Conservation (phyloP, 768 basidiomycete species). For the Hypholoma fasciculare region DNA sequence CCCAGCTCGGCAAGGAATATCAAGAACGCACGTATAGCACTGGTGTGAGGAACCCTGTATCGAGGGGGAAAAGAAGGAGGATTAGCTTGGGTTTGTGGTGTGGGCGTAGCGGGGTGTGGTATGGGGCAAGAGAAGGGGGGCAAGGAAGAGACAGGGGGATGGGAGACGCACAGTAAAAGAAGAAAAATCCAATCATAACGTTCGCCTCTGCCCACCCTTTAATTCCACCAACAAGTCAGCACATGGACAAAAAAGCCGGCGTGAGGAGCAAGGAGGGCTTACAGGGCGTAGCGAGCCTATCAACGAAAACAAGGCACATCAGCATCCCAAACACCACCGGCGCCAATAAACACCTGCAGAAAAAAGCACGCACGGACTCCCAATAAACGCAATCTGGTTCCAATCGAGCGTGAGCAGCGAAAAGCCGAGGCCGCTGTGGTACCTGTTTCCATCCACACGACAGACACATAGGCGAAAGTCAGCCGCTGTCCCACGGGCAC, state of each 20-base stretch:
- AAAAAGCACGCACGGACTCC: constrained; percentile 50
- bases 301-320: not conserved
- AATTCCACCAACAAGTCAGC: no score
- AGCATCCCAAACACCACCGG: not conserved
- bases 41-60: constrained; percentile 48
- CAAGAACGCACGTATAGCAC: constrained; percentile 39
- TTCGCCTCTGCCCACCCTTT: constrained; percentile 79
- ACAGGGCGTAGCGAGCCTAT: constrained; percentile 51
- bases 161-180: constrained; percentile 57
- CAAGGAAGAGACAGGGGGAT: not conserved
- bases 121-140: not conserved
- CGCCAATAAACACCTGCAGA: not conserved
- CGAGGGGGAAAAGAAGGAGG: no score
- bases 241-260: no score
- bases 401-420: constrained; percentile 58
- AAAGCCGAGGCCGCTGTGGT: constrained; percentile 52
- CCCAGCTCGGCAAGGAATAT: not conserved
- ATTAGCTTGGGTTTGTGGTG: no score
- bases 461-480: no score
- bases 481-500: no score
- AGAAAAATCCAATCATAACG: constrained; percentile 57
- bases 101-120: no score
- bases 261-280: constrained; percentile 13
- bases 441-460: constrained; percentile 23
- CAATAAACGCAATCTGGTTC: constrained; percentile 70